phyloP scores from a whole-genome alignment of 176 grass and related monocot species.

The Urochloa ruziziensis region DNA sequence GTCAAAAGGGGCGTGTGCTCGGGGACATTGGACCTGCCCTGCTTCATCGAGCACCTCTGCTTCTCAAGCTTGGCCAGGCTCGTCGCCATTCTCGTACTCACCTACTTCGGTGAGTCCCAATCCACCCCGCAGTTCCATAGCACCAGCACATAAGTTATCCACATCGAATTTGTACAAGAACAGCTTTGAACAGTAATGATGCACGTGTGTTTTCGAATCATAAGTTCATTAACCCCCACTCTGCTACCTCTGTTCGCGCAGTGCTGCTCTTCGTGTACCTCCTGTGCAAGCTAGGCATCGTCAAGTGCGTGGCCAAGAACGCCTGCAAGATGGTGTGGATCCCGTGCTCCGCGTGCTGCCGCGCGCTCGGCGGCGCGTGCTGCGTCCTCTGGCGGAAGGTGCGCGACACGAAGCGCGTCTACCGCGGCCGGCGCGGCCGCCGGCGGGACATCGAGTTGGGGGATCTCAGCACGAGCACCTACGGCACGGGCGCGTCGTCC shows the following conservation, averaged over 20 bases:
- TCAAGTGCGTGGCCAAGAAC: constrained; percentile 43
- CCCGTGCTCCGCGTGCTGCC: constrained; percentile 12
- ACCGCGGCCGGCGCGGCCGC: constrained; percentile 9
- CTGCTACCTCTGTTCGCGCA: background rate
- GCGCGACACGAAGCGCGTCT: constrained; percentile 32
- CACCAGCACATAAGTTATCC: too few relatives aligned
- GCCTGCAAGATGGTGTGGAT: constrained; percentile 32
- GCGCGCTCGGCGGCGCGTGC: background rate
- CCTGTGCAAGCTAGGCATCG: constrained; percentile 32
- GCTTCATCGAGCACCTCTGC: constrained; percentile 69
- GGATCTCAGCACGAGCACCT: background rate
- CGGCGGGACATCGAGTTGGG: background rate
- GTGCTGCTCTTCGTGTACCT: constrained; percentile 30
- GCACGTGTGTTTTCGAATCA: too few relatives aligned
- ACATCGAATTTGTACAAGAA: too few relatives aligned
- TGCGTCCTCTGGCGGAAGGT: constrained; percentile 36
- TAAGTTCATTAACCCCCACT: too few relatives aligned
- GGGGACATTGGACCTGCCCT: constrained; percentile 56
- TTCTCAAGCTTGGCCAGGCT: constrained; percentile 45
- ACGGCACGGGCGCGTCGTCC: background rate
- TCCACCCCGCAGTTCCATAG: too few relatives aligned
- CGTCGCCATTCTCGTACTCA: constrained; percentile 33
- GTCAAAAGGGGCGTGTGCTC: constrained; percentile 41
- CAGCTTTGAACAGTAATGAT: too few relatives aligned
- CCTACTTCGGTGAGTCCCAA: constrained; percentile 33